These are phyloP conservation scores for Primulina eburnea DNA, from an alignment of 257 asterid genomes.

Conservation along the genomic window DNA sequence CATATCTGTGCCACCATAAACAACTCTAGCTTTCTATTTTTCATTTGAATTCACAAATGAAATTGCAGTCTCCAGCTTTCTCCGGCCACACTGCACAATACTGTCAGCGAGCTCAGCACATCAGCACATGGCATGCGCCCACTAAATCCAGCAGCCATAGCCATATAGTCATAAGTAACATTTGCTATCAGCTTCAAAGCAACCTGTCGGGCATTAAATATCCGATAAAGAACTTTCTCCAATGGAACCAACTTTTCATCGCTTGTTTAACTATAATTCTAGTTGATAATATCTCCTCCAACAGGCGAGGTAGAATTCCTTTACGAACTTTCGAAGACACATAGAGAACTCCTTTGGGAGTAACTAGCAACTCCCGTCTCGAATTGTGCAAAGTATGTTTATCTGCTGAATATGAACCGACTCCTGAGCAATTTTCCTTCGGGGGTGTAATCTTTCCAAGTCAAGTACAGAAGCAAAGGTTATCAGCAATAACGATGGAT, in stretches of 20 bases:
- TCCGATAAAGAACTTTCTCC: conserved; percentile 73
- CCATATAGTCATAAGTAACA: too few relatives aligned
- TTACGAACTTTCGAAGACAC: conserved; percentile 70
- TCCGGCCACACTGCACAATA: too few relatives aligned
- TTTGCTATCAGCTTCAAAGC: too few relatives aligned
- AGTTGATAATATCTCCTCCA: conserved; percentile 90
- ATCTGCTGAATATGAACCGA: conserved; percentile 70
- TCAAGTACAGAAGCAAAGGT: conserved; percentile 92
- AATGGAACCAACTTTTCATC: conserved; percentile 76
- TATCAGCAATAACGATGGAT: conserved; percentile 91
- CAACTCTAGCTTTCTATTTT: too few relatives aligned
- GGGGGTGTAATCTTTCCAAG: conserved; percentile 72
- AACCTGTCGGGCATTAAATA: conserved; percentile 89
- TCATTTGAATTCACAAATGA: too few relatives aligned
- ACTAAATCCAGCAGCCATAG: too few relatives aligned
- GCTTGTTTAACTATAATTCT: conserved; percentile 97
- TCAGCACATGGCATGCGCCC: too few relatives aligned
- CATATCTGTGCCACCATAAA: too few relatives aligned
- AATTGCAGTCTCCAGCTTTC: too few relatives aligned
- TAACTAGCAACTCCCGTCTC: conserved; percentile 58
- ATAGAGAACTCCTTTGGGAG: conserved; percentile 91
- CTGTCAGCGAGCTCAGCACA: too few relatives aligned
- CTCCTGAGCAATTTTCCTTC: conserved; percentile 62
- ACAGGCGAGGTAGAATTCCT: conserved; percentile 84
- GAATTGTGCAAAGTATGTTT: conserved; percentile 37